Conservation (phyloP, 345 rosid species). For the Nephelium lappaceum region DNA sequence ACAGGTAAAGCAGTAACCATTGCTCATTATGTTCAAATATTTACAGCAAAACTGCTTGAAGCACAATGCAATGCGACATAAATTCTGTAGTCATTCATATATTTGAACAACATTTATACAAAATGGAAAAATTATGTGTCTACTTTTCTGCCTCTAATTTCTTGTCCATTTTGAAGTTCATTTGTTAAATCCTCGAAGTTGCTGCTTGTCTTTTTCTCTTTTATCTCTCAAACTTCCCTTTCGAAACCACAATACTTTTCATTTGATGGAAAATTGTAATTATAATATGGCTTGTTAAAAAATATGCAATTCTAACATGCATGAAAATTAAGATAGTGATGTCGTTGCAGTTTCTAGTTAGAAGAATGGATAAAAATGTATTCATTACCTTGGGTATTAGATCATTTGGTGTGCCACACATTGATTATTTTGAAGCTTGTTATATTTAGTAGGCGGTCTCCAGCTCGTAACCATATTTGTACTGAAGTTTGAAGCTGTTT, state of each 20-base stretch:
- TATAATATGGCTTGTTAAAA: not conserved
- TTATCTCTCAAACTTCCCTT: not conserved
- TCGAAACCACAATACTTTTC: slow-evolving; percentile 3
- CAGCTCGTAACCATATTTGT: slow-evolving; percentile 5
- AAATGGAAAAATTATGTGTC: not conserved
- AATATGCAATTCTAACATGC: not conserved
- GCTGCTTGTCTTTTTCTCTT: not conserved
- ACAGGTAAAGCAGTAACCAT: slow-evolving; percentile 53
- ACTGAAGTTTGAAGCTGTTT: not conserved
- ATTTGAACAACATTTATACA: not conserved
- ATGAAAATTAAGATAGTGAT: not conserved
- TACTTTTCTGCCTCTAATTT: not conserved
- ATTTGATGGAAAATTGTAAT: not conserved
- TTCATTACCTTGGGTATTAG: not conserved
- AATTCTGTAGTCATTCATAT: not conserved
- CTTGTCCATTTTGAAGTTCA: not conserved
- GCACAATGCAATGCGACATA: not conserved
- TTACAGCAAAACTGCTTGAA: not conserved
- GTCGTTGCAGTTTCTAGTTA: not conserved
- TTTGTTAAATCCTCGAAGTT: not conserved
- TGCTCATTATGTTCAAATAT: not conserved
- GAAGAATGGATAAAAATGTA: not conserved
- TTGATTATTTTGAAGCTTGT: slow-evolving; percentile 17
- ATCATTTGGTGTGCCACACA: not conserved
- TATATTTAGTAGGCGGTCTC: slow-evolving; percentile 20